These are phyloP conservation scores for Avicennia marina DNA, from an alignment of 257 asterid species.

Conservation along the genomic window DNA sequence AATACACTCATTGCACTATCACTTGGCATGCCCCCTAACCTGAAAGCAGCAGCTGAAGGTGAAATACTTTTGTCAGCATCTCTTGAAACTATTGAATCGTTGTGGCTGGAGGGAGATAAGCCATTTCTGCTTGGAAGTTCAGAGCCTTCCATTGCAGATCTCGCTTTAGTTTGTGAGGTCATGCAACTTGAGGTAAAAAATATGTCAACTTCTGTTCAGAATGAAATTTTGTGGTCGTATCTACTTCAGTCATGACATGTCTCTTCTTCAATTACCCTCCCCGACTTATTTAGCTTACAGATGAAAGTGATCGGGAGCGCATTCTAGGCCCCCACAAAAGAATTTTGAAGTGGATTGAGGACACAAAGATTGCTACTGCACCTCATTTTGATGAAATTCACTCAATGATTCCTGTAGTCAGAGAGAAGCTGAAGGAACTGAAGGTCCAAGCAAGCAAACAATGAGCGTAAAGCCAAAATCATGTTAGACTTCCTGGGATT, in stretches of 20 bases:
- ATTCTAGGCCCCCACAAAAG: conserved; percentile 57
- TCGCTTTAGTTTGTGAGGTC: conserved; percentile 73
- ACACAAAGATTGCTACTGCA: conserved; percentile 53
- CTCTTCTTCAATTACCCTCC: neutral
- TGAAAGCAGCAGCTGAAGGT: conserved; percentile 67
- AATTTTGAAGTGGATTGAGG: conserved; percentile 68
- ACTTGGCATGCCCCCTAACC: conserved; percentile 51
- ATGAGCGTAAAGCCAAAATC: conserved; percentile 6
- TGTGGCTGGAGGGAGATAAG: conserved; percentile 64
- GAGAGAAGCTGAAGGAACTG: conserved; percentile 34
- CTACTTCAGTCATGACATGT: neutral
- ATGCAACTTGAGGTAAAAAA: conserved; percentile 64
- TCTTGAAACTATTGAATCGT: conserved; percentile 48
- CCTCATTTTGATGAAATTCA: conserved; percentile 82
- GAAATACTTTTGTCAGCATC: conserved; percentile 49
- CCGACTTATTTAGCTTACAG: conserved; percentile 34
- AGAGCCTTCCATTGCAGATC: conserved; percentile 83
- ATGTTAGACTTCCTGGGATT: too few species aligned
- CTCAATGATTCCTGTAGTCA: conserved; percentile 27
- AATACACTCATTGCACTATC: conserved; percentile 36
- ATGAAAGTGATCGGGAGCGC: conserved; percentile 41
- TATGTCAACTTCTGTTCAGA: neutral
- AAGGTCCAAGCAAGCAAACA: conserved; percentile 22
- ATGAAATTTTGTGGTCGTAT: neutral
- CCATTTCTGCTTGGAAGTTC: conserved; percentile 62